These are phyloP conservation scores for Dactylis glomerata DNA, from an alignment of 176 grass and related monocot species.

Conservation along the genomic window DNA sequence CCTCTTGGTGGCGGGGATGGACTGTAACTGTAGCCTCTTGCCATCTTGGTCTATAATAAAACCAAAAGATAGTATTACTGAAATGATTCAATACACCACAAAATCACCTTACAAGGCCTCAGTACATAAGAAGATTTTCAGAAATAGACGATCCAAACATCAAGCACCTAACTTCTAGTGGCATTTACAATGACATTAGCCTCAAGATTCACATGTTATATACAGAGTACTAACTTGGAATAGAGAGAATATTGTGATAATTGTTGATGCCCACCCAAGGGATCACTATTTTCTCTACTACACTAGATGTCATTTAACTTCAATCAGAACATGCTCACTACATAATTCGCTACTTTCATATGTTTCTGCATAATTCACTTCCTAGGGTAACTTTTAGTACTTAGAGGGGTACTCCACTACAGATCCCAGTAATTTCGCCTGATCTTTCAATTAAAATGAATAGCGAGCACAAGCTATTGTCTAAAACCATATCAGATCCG, in stretches of 20 bases:
- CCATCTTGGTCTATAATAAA: slow-evolving; percentile 35
- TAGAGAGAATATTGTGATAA: background rate
- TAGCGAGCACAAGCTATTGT: background rate
- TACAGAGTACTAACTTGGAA: background rate
- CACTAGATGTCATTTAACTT: background rate
- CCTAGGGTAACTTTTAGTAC: background rate
- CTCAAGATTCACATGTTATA: background rate
- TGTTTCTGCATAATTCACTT: too few relatives aligned
- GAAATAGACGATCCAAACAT: background rate
- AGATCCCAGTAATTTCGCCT: background rate
- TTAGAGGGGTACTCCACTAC: background rate
- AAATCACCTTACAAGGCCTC: background rate
- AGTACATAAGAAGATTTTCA: background rate
- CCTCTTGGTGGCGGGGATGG: slow-evolving; percentile 80
- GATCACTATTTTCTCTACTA: background rate
- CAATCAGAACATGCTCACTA: background rate
- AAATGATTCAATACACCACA: background rate
- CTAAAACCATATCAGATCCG: background rate
- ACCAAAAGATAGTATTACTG: background rate
- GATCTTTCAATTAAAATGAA: background rate
- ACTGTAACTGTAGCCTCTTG: slow-evolving; percentile 81
- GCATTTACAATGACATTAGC: background rate
- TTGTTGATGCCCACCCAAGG: background rate
- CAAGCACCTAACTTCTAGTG: background rate
- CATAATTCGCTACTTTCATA: too few relatives aligned